Base-by-base conservation (phyloP, 306 rosid genomes). In the Vigna trinervia region DNA sequence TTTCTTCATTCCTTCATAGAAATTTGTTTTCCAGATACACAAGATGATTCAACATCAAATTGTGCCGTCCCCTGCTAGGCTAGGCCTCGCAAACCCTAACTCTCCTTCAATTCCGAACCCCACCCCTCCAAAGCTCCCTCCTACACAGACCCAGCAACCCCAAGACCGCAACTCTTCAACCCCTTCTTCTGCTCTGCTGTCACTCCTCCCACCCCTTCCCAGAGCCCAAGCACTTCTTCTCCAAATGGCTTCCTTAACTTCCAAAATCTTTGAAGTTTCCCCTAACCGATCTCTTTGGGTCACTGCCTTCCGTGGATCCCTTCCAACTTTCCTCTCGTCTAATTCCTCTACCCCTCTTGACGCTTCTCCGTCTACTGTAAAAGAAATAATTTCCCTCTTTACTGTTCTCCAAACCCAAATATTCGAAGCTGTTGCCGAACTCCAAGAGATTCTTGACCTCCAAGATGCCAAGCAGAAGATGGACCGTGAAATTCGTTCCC, bases 171-270 rank as follows among this genome's bases (percentile, higher is more conserved):
- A 38, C 12, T 46, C 89, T 15, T 59, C 71, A 12, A 8, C 79
- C 74, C 79, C 83, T 59, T 64, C 86, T 17, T 28, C 92, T 4
- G 85, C 91, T 9, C 92, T 92, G 14, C 88, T 92, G 51, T 88
- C 97, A 57, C 96, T 92, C 62, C 94, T 94, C 71, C 90, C 97
- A 8, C 97, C 98, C 1, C 97, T 92, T 51, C 96, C 95, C 5
- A 78, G 96, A 84, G 96, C 96, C 5, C 97, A 92, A 73, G 85
- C 96, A 69, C 89, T 92, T 67, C 96, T 94, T 52, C 60, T 39
- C n/a, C 97, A 94, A 81, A 94, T 92, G 98, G 92, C 97, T 32
- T 78, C 94, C 45, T 87, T 92, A 30, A 71, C 90, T 22, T 84
- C 96, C 43, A 91, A 87, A 76, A 92, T 94, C 60, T 90, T 94